Percentiles rank a stretch among this genome's conserved stretches.
These are phyloP conservation scores for Lipomyces spencermartinsiae DNA, from an alignment of 805 yeast species.

Conservation along the genomic window DNA sequence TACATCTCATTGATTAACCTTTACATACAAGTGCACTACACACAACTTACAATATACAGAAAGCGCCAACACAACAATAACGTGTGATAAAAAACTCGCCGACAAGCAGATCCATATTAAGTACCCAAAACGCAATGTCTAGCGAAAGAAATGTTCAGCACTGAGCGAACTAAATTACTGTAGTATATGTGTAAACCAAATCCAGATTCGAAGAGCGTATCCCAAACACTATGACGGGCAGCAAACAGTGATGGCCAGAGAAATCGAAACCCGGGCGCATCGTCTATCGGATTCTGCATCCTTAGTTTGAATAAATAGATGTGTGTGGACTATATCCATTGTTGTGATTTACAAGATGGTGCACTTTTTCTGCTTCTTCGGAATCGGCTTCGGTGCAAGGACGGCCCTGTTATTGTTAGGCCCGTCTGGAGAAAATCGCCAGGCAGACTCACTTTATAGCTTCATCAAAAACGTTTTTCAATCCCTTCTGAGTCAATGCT, in stretches of 20 bases:
- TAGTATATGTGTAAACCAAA: not conserved
- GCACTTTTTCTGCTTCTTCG: conserved; percentile 59
- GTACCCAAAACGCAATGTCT: not conserved
- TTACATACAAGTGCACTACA: not conserved
- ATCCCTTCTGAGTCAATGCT: conserved; percentile 87
- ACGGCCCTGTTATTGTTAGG: conserved; percentile 45
- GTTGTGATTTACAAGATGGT: conserved; percentile 45
- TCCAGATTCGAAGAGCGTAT: not conserved
- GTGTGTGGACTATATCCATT: not conserved
- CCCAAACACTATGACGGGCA: not conserved
- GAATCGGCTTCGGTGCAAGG: conserved; percentile 40
- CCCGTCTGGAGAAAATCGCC: not conserved
- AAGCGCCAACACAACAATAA: not conserved
- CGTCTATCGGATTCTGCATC: not conserved
- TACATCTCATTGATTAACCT: not conserved
- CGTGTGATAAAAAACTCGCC: not conserved
- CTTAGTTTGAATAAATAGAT: not conserved
- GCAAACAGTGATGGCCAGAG: not conserved
- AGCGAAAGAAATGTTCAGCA: not conserved
- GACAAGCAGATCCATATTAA: not conserved
- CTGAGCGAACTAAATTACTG: not conserved
- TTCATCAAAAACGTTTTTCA: conserved; percentile 80
- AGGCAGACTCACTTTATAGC: conserved; percentile 69
- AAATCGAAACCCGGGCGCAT: not conserved
- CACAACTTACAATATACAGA: not conserved